These are phyloP conservation scores for Porcisia hertigi DNA, from an alignment of 208 protist genomes.

Conservation along the genomic window DNA sequence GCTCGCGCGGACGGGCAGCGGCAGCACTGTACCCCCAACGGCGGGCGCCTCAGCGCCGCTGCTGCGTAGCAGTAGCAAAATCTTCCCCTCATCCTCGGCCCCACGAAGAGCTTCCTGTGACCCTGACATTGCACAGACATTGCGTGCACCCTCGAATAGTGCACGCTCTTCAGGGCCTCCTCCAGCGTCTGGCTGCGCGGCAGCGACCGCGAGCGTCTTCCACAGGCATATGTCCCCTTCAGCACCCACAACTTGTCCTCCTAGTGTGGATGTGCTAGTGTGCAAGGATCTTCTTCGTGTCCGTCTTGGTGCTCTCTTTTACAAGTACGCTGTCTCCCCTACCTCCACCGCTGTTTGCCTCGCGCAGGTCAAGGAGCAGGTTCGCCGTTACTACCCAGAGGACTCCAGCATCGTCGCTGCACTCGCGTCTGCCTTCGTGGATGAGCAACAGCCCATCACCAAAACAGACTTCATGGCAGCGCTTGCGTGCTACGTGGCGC, in stretches of 20 bases:
- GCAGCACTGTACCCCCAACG: not conserved
- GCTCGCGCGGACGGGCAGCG: not conserved
- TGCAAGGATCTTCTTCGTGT: constrained; percentile 50
- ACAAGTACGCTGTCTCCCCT: constrained; percentile 69
- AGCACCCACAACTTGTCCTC: not conserved
- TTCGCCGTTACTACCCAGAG: constrained; percentile 55
- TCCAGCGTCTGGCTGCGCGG: not conserved
- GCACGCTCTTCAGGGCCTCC: not conserved
- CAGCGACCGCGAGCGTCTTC: not conserved
- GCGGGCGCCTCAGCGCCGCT: not conserved
- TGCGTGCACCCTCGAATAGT: not conserved
- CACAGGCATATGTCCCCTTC: not conserved
- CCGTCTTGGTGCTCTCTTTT: constrained; percentile 79
- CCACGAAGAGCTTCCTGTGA: not conserved
- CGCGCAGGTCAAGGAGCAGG: constrained; percentile 50
- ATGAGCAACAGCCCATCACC: constrained; percentile 32
- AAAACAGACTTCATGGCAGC: constrained; percentile 61
- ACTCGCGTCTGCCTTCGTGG: constrained; percentile 15
- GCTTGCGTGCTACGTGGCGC: constrained; percentile 47
- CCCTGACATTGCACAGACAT: no score
- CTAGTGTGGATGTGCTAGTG: constrained; percentile 1
- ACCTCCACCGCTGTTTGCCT: constrained; percentile 34
- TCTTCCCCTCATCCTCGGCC: not conserved
- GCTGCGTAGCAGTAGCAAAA: not conserved
- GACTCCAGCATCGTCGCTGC: constrained; percentile 61